Base-by-base conservation (phyloP, 306 rosid genomes). In the Amphicarpaea edgeworthii region DNA sequence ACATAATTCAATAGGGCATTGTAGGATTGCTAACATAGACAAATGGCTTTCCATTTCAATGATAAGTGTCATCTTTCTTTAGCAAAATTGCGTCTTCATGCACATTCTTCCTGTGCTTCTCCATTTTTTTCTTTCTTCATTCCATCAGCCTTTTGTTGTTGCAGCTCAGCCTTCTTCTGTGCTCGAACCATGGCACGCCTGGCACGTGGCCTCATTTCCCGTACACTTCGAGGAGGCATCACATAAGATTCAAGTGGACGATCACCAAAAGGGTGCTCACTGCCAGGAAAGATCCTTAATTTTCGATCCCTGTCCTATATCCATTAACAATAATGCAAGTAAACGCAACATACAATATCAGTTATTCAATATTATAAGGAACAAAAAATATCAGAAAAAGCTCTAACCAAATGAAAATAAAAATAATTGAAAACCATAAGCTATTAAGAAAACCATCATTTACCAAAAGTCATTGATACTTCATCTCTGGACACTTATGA, bases 181-280 rank as follows among this genome's bases (percentile, higher is more conserved):
- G 96, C 96, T 82, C 98, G 87, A 77, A 95, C 47, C 91, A 95
- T 68, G 66, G 98, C 98, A 63, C 98, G 91, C 73, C 97, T 90
- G 20, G 60, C 91, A 58, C 96, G 87, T 24, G 98, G 98, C 28
- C 93, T 86, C 88, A 94, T 72, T 77, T 92, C 97, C 51, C 97
- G 88, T 30, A 90, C 91, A 1, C 50, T 75, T 67, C 96, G 86
- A 19, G 92, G 87, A 70, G 97, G 97, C 97, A 90, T 90, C 41
- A 55, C 50, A 69, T 87, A 92, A 24, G 90, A 85, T 65, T 95
- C 97, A 70, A 95, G 85, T 68, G 97, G 96, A 12, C 86, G 84
- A 70, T 95, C 98, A 58, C 55, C 84, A 54, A 92, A 92, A 15
- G 98, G 96, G 64, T 92, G 97, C 85, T 95, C 98, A 46, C 82